Evolutionary conservation across 148 eudicot genomes (phyloP), one percentile per base, ranked within the genome.

Genomic region (Arctostaphylos glauca): DNA sequence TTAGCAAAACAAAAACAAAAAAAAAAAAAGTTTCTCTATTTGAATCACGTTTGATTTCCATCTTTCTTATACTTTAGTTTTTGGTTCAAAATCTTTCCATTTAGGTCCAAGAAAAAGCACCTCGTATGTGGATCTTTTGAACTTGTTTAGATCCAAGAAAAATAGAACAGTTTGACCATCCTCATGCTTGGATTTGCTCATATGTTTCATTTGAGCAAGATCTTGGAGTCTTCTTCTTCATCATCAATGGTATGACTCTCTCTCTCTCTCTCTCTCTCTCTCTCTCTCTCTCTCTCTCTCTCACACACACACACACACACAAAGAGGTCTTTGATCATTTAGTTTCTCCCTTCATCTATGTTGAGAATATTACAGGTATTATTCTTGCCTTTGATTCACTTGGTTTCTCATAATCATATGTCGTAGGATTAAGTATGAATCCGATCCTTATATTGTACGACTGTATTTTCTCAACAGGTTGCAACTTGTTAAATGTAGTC

Each of bases 211-310:
- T 14, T 72, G 76, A 48, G 47, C 60, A 84, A 59, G 25, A 50
- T 62, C 78, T 47, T 74, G 77, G 62, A 55, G 25, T 60, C 59
- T 38, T 75, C 84, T 49, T 53, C 79, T 66, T 73, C 83, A 62
- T 73, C 83, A 62, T 80, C 81, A 80, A 55, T 74, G 83, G 85
- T 80, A 10, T 50, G 74, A 53, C 60, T 25, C 41, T 23, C 72
- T 68, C 43, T 21, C 67, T 66, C 68, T 44, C 41, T 55, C 46
- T 73, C 14, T 60, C 58, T 67, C 79, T 54, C 53, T 81, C 74
- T 73, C 14, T 60, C 58, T 67, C 79, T 54, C 53, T 81, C 74
- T 49, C 50, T 7, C 68, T 43, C 49, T 15, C 60, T 9, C 60
- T 9, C 60, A 8, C 60, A 56, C 60, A 56, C 60, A 56, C 60